Evolutionary conservation across 768 basidiomycete species (phyloP).

Genomic region (Boletus barrowsii): DNA sequence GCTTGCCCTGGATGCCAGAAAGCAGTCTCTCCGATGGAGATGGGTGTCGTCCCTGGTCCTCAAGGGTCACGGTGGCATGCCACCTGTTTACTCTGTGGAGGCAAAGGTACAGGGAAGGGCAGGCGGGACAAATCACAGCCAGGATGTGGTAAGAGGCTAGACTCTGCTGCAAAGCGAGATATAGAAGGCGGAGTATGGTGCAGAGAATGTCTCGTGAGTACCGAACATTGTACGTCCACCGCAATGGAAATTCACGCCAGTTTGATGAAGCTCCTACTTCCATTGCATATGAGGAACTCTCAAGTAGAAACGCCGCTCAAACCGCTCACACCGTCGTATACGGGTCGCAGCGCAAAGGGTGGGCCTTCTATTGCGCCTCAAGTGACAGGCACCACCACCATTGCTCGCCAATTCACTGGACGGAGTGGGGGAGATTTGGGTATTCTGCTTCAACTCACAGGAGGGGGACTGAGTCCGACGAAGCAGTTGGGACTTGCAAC

Average conservation of each 20-base stretch:
- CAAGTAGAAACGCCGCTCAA: constrained; percentile 51
- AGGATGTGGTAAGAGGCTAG: constrained; percentile 80
- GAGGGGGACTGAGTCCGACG: constrained; percentile 66
- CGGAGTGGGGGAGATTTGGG: constrained; percentile 39
- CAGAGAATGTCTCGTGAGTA: constrained; percentile 73
- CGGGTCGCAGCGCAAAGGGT: constrained; percentile 34
- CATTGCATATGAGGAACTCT: constrained; percentile 43
- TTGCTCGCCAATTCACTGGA: constrained; percentile 75
- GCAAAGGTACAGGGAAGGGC: constrained; percentile 46
- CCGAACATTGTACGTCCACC: not conserved
- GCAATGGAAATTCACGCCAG: constrained; percentile 5
- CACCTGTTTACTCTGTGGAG: constrained; percentile 76
- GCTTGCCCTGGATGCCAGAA: constrained; percentile 75
- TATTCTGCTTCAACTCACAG: constrained; percentile 57
- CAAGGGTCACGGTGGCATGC: constrained; percentile 81
- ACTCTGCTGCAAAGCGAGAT: constrained; percentile 78
- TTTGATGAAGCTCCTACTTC: constrained; percentile 52
- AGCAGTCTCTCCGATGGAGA: constrained; percentile 78
- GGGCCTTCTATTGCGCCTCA: constrained; percentile 45
- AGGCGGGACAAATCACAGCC: constrained; percentile 56
- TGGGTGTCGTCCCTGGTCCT: constrained; percentile 82
- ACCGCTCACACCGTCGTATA: constrained; percentile 45
- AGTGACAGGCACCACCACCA: constrained; percentile 65
- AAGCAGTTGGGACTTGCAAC: constrained; percentile 52
- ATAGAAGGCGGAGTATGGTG: constrained; percentile 75